Conservation (phyloP, 1,284 basidiomycete genomes). For the Volvariella volvacea region DNA sequence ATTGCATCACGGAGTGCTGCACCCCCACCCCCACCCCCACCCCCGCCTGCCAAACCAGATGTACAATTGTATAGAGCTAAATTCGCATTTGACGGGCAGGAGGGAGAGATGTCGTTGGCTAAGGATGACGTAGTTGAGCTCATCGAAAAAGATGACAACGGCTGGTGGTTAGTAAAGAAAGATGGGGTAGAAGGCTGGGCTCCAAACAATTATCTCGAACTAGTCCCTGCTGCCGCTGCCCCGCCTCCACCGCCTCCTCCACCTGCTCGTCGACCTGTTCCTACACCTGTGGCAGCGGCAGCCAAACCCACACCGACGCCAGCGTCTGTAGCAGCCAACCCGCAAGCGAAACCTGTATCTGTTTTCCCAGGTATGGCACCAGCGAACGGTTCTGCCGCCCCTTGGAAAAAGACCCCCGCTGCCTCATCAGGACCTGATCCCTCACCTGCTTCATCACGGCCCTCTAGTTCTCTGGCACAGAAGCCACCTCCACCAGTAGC, state of each 20-base stretch:
- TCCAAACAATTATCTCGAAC: slow-evolving; percentile 89
- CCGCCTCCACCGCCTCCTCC: slow-evolving; percentile 62
- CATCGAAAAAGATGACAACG: slow-evolving; percentile 89
- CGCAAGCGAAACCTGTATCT: slow-evolving; percentile 60
- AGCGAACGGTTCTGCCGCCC: slow-evolving; percentile 58
- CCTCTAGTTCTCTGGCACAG: slow-evolving; percentile 41
- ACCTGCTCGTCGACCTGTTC: slow-evolving; percentile 44
- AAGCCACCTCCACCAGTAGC: slow-evolving; percentile 43
- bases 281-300: slow-evolving; percentile 24
- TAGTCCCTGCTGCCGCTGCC: slow-evolving; percentile 57
- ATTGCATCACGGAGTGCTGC: slow-evolving; percentile 11
- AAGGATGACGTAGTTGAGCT: slow-evolving; percentile 94
- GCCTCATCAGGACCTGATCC: slow-evolving; percentile 24
- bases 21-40: slow-evolving; percentile 44
- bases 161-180: slow-evolving; percentile 97
- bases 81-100: slow-evolving; percentile 85
- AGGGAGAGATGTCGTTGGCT: slow-evolving; percentile 84
- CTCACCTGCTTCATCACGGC: slow-evolving; percentile 48
- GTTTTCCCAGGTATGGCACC: slow-evolving; percentile 68
- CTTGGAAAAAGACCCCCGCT: slow-evolving; percentile 58
- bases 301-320: slow-evolving; percentile 20
- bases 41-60: slow-evolving; percentile 59
- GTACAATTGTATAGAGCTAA: slow-evolving; percentile 81
- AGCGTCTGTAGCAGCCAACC: slow-evolving; percentile 44
- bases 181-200: slow-evolving; percentile 87